Evolutionary conservation across 768 basidiomycete genomes (phyloP).

Genomic region (Trametes cingulata): DNA sequence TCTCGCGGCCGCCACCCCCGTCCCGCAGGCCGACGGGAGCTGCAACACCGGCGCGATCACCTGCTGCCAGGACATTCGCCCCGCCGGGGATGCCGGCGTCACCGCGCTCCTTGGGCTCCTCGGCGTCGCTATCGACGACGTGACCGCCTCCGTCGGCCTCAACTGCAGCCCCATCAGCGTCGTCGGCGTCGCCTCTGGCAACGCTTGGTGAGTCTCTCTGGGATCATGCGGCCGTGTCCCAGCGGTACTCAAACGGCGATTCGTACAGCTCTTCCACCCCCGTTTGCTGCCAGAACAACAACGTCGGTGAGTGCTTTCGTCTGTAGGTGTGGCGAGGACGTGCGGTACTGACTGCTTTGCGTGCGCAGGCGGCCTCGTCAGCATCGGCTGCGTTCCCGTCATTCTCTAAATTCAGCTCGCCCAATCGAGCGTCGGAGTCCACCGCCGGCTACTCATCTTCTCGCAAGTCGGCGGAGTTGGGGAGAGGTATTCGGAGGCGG

Average conservation of each 20-base stretch:
- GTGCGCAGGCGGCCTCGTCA: slow-evolving; percentile 13
- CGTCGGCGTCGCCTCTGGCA: slow-evolving; percentile 6
- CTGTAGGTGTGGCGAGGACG: too few relatives aligned
- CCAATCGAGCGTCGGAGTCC: not conserved
- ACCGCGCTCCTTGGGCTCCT: slow-evolving; percentile 10
- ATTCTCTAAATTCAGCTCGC: not conserved
- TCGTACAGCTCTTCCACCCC: not conserved
- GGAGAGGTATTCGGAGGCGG: not conserved
- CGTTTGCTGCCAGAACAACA: slow-evolving; percentile 20
- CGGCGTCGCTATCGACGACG: slow-evolving; percentile 21
- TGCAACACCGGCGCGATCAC: slow-evolving; percentile 19
- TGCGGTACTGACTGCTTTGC: not conserved
- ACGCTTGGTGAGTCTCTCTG: slow-evolving; percentile 6
- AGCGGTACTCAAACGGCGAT: not conserved
- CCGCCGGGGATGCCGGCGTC: not conserved
- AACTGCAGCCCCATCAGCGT: slow-evolving; percentile 24
- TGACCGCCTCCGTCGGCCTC: slow-evolving; percentile 22
- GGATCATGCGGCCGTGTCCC: not conserved
- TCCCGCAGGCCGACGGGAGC: slow-evolving; percentile 5
- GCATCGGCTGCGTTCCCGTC: slow-evolving; percentile 18
- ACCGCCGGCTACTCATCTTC: not conserved
- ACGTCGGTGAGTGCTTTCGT: not conserved
- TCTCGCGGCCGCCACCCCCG: slow-evolving; percentile 14
- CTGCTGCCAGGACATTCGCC: slow-evolving; percentile 16
- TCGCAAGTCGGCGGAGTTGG: not conserved